Evolutionary conservation across 768 basidiomycete species (phyloP).

Genomic region (Lactifluus pinguis): DNA sequence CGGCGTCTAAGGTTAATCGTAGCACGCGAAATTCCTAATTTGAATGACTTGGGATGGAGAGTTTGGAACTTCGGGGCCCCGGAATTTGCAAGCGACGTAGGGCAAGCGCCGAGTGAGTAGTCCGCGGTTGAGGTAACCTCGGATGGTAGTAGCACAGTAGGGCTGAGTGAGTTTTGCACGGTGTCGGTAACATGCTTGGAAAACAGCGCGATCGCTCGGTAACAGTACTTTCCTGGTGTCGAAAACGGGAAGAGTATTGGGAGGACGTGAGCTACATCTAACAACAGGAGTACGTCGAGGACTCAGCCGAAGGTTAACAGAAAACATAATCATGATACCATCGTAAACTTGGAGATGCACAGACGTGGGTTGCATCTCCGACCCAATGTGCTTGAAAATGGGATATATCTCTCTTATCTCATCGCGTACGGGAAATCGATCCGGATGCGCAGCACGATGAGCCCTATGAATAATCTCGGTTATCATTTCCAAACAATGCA

Average conservation of each 20-base stretch:
- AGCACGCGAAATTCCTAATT: slow-evolving; percentile 1
- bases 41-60: neutral
- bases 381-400: slow-evolving; percentile 44
- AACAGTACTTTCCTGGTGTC: slow-evolving; percentile 72
- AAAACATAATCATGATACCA: slow-evolving; percentile 34
- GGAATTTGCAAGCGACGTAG: neutral
- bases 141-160: neutral
- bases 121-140: neutral
- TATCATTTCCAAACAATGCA: neutral
- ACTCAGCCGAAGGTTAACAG: slow-evolving; percentile 7
- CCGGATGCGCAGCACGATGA: slow-evolving; percentile 85
- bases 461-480: slow-evolving; percentile 39
- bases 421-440: slow-evolving; percentile 45
- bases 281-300: neutral
- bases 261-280: slow-evolving; percentile 64
- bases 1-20: neutral
- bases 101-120: neutral
- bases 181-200: slow-evolving; percentile 55
- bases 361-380: slow-evolving; percentile 49
- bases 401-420: slow-evolving; percentile 46
- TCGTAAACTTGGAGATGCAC: slow-evolving; percentile 94
- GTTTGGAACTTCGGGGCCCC: neutral
- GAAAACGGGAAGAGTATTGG: slow-evolving; percentile 70
- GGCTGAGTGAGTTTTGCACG: slow-evolving; percentile 9
- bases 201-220: slow-evolving; percentile 67